Conservation (phyloP, 2,329 filamentous ascomycete genomes). For the Grosmannia serpens region DNA sequence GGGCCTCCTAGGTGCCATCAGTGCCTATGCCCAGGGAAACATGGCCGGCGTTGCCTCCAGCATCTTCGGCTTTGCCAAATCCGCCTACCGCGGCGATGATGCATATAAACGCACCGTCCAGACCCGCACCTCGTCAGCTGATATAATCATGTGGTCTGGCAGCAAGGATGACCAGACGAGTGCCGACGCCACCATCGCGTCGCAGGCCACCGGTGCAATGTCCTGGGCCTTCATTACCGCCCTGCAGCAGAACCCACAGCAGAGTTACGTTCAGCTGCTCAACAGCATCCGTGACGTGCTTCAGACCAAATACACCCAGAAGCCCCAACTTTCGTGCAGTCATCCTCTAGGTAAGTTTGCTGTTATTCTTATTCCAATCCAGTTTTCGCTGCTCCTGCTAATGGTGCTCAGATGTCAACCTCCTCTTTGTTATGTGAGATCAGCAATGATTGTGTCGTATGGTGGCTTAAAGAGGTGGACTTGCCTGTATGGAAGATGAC, state of each 20-base stretch:
- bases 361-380: background rate
- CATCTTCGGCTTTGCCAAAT: conserved; percentile 78
- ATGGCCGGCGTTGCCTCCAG: conserved; percentile 68
- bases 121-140: conserved; percentile 87
- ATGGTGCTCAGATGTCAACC: conserved; percentile 42
- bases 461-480: background rate
- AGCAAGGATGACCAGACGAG: conserved; percentile 95
- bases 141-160: conserved; percentile 96
- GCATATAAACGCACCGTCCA: conserved; percentile 66
- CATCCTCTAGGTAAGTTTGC: conserved; percentile 73
- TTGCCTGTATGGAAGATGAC: background rate
- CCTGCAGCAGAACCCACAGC: conserved; percentile 83
- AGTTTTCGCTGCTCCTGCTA: conserved; percentile 4
- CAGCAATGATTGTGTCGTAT: background rate
- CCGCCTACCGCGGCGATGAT: conserved; percentile 64
- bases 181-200: conserved; percentile 77
- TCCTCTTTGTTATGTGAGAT: conserved; percentile 55
- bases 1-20: conserved; percentile 60
- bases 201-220: conserved; percentile 94
- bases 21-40: conserved; percentile 73
- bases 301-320: conserved; percentile 77
- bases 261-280: conserved; percentile 90
- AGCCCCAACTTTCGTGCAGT: conserved; percentile 91
- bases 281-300: conserved; percentile 93
- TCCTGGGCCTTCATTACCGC: conserved; percentile 92